Conservation (phyloP, 148 eudicot genomes). For the Chenopodium formosanum region DNA sequence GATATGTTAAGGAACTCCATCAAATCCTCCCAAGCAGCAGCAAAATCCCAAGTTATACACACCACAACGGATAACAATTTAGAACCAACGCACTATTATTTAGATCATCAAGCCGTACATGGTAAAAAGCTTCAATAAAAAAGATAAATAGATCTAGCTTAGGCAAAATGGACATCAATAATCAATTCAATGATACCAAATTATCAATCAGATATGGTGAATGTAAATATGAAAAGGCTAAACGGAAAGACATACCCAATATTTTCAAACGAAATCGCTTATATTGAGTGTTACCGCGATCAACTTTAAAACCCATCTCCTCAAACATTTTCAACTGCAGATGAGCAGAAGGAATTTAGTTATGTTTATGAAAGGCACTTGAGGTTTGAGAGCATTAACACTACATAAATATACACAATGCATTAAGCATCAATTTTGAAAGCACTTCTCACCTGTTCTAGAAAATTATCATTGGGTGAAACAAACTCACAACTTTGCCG, state of each 20-base stretch:
- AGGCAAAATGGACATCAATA: neutral
- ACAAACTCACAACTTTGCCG: conserved; percentile 67
- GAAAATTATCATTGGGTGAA: conserved; percentile 88
- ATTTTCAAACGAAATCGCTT: conserved; percentile 80
- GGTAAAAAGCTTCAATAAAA: neutral
- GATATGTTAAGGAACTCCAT: neutral
- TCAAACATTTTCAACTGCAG: conserved; percentile 85
- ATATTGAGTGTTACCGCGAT: conserved; percentile 64
- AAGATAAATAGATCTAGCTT: neutral
- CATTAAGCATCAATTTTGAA: neutral
- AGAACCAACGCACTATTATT: neutral
- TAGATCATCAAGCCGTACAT: neutral
- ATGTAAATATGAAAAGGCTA: neutral
- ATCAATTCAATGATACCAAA: conserved; percentile 1
- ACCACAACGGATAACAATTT: conserved; percentile 4
- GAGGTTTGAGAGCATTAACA: neutral
- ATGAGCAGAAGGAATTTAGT: neutral
- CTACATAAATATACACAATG: conserved; percentile 1
- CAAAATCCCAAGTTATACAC: neutral
- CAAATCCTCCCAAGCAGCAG: neutral
- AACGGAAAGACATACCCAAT: conserved; percentile 41
- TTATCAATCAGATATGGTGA: neutral
- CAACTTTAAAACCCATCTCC: conserved; percentile 84
- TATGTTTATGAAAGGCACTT: neutral
- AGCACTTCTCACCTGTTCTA: conserved; percentile 64